Conservation (phyloP, 805 yeast species). For the Wickerhamomyces rabaulensis region DNA sequence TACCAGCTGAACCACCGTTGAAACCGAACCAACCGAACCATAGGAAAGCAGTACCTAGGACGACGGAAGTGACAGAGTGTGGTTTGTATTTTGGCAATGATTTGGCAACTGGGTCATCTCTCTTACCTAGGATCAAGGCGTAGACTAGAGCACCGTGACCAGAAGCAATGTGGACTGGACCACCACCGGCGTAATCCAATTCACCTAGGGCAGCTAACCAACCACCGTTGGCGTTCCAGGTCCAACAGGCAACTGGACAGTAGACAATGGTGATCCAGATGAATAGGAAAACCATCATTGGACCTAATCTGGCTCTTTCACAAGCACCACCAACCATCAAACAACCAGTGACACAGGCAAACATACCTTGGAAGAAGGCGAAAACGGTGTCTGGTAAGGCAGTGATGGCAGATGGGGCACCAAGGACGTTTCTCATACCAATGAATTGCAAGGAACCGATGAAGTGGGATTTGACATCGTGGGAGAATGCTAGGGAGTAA, state of each 20-base stretch:
- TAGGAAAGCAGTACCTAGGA: constrained; percentile 86
- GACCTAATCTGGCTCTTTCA: constrained; percentile 93
- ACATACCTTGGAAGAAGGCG: constrained; percentile 94
- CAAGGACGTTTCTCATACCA: constrained; percentile 75
- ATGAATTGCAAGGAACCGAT: constrained; percentile 81
- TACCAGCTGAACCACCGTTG: constrained; percentile 98
- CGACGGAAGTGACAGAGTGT: constrained; percentile 86
- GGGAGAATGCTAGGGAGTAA: constrained; percentile 81
- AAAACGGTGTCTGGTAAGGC: constrained; percentile 85
- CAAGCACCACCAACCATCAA: constrained; percentile 97
- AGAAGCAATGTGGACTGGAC: constrained; percentile 93
- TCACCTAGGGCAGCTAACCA: constrained; percentile 85
- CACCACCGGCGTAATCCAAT: constrained; percentile 97
- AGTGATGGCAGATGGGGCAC: constrained; percentile 65
- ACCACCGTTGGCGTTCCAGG: constrained; percentile 94
- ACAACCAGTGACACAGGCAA: constrained; percentile 88
- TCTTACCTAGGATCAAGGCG: constrained; percentile 86
- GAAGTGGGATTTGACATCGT: constrained; percentile 53
- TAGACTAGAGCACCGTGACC: constrained; percentile 95
- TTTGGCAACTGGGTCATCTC: constrained; percentile 74
- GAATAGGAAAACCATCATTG: constrained; percentile 93
- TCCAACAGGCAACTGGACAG: constrained; percentile 96
- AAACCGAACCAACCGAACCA: constrained; percentile 99
- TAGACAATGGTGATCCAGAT: constrained; percentile 94
- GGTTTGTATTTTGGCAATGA: constrained; percentile 89